Conservation (phyloP, 441 rosid species). For the Adansonia gregorii region DNA sequence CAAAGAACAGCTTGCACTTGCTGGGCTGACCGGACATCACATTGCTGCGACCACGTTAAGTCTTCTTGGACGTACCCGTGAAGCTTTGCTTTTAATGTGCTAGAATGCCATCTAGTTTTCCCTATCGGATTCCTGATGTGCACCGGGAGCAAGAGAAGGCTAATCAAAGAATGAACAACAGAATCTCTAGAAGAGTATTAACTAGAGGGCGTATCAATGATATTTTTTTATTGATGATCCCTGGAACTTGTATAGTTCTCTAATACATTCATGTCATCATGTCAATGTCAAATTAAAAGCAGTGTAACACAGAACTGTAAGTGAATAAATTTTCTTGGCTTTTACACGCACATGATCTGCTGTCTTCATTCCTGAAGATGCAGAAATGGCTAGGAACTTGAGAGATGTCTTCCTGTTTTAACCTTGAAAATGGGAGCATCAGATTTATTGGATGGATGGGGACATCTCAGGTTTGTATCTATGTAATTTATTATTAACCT, state of each 20-base stretch:
- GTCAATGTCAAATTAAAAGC: neutral
- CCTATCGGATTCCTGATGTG: neutral
- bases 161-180: neutral
- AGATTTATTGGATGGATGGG: neutral
- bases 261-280: neutral
- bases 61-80: slow-evolving; percentile 82
- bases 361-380: neutral
- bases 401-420: neutral
- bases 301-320: neutral
- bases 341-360: neutral
- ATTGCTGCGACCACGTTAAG: slow-evolving; percentile 83
- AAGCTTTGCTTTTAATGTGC: slow-evolving; percentile 85
- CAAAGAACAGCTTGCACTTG: slow-evolving; percentile 71
- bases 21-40: slow-evolving; percentile 89
- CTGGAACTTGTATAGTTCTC: neutral
- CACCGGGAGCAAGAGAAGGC: neutral
- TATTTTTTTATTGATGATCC: neutral
- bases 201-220: neutral
- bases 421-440: neutral
- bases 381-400: neutral
- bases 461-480: neutral
- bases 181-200: neutral
- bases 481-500: too few relatives aligned
- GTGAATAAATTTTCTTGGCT: neutral
- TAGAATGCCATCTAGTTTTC: slow-evolving; percentile 32